Conservation (phyloP, 2,329 filamentous ascomycete genomes). For the Dothistroma pini region DNA sequence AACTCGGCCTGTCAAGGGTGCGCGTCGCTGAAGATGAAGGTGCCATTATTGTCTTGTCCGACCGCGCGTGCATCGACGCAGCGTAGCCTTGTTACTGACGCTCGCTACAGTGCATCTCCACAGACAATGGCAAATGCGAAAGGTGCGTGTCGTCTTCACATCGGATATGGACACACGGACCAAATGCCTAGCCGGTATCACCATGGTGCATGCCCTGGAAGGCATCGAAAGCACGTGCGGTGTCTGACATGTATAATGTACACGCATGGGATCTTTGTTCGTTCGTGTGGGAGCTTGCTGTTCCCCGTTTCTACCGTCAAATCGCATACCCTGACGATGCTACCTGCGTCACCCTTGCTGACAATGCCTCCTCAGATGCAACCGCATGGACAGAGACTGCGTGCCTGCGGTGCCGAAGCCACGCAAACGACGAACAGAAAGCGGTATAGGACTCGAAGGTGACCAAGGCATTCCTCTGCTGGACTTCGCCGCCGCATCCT, state of each 20-base stretch:
- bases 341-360: conserved; percentile 3
- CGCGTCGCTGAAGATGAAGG: conserved; percentile 30
- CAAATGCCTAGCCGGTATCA: background rate
- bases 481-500: conserved; percentile 19
- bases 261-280: background rate
- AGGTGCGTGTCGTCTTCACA: conserved; percentile 18
- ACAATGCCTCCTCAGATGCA: conserved; percentile 23
- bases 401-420: conserved; percentile 27
- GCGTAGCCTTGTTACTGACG: background rate
- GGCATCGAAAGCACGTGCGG: background rate
- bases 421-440: conserved; percentile 26
- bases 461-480: conserved; percentile 21
- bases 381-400: conserved; percentile 29
- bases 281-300: background rate
- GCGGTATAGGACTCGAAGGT: conserved; percentile 16
- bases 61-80: background rate
- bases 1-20: conserved; percentile 30
- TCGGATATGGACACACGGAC: conserved; percentile 3
- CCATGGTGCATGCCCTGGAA: background rate
- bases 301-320: background rate
- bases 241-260: background rate
- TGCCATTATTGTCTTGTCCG: background rate
- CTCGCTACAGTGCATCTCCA: conserved; percentile 15
- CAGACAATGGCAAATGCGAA: conserved; percentile 21
- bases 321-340: background rate